A percentile compares a stretch with the other conserved stretches of the same genome.
Conservation (phyloP, 169 alveolate genomes). For the Plasmodium blacklocki region DNA sequence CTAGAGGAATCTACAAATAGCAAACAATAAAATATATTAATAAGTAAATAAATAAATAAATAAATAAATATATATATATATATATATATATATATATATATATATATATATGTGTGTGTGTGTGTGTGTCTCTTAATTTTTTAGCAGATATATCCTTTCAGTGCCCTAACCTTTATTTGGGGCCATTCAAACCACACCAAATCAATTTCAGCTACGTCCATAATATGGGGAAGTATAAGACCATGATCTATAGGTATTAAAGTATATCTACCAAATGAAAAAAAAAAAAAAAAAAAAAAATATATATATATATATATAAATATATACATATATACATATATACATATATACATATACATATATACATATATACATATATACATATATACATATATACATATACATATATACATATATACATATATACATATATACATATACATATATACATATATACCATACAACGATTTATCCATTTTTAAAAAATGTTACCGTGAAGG, state of each 20-base stretch:
- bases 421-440: too few relatives aligned
- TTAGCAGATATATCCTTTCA: too few relatives aligned
- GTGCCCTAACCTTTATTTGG: slow-evolving; percentile 86
- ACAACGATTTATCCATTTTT: too few relatives aligned
- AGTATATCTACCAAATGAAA: slow-evolving; percentile 82
- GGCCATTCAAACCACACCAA: slow-evolving; percentile 99
- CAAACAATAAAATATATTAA: too few relatives aligned
- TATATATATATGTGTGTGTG: not conserved
- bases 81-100: not conserved
- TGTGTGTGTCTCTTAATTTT: too few relatives aligned
- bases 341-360: too few relatives aligned
- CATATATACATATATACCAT: too few relatives aligned
- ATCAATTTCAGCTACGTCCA: slow-evolving; percentile 97
- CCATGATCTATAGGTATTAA: slow-evolving; percentile 99
- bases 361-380: too few relatives aligned
- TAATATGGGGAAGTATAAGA: slow-evolving; percentile 95
- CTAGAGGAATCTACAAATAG: slow-evolving; percentile 86
- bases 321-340: too few relatives aligned
- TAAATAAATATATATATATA: not conserved
- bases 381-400: too few relatives aligned
- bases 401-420: not conserved
- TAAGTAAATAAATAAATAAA: too few relatives aligned
- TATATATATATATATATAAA: not conserved
- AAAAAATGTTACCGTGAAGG: slow-evolving; percentile 29
- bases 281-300: not conserved